Evolutionary conservation across 805 yeast genomes (phyloP).

Genomic region (Candida dendrica): DNA sequence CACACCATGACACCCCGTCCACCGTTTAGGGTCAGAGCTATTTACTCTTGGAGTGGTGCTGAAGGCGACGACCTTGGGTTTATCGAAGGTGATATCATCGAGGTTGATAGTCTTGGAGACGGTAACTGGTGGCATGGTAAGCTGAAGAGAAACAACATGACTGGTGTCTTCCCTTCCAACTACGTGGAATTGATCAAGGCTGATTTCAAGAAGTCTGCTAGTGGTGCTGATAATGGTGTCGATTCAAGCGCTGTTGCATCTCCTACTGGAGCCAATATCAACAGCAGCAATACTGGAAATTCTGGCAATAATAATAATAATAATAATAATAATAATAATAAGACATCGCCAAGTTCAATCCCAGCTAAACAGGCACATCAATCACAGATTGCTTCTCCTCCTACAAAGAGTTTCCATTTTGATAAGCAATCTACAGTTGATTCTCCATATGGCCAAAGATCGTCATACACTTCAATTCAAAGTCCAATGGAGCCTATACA

Average conservation of each 20-base stretch:
- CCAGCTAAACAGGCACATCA: not conserved
- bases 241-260: slow-evolving; percentile 2
- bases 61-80: slow-evolving; percentile 86
- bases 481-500: not conserved
- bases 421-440: not conserved
- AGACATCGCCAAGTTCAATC: too few species aligned
- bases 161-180: slow-evolving; percentile 84
- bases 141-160: slow-evolving; percentile 68
- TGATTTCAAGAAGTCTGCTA: slow-evolving; percentile 7
- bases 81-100: slow-evolving; percentile 87
- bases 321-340: too few species aligned
- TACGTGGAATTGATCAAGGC: slow-evolving; percentile 57
- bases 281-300: not conserved
- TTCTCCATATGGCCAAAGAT: not conserved
- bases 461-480: not conserved
- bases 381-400: not conserved
- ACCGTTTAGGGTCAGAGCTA: slow-evolving; percentile 75
- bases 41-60: slow-evolving; percentile 92
- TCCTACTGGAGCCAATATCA: not conserved
- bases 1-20: slow-evolving; percentile 9
- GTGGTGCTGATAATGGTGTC: too few species aligned
- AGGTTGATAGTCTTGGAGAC: slow-evolving; percentile 71
- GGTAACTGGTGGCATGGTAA: slow-evolving; percentile 92
- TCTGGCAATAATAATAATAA: not conserved
- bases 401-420: not conserved